Evolutionary conservation across 345 rosid species (phyloP).

Genomic region (Microthlaspi erraticum): DNA sequence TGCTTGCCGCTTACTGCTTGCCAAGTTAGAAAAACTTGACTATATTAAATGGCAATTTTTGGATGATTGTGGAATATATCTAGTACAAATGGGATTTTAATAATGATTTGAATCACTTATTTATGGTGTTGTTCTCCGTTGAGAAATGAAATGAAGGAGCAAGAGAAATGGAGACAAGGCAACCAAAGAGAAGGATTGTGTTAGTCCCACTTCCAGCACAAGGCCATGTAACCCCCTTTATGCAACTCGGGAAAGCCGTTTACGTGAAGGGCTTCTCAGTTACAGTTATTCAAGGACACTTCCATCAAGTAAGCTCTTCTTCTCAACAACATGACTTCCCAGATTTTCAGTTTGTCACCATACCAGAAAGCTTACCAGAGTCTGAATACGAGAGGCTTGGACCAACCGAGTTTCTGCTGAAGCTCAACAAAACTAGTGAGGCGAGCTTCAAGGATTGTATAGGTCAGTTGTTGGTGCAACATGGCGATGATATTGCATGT

Average conservation of each 20-base stretch:
- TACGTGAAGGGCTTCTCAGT: conserved; percentile 59
- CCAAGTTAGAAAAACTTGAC: too few species aligned
- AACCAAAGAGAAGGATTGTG: conserved; percentile 37
- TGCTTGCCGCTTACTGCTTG: too few species aligned
- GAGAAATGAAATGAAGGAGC: neutral
- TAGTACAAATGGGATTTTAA: too few species aligned
- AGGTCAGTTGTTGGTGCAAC: neutral
- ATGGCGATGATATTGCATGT: conserved; percentile 39
- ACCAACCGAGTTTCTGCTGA: conserved; percentile 6
- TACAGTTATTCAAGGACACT: conserved; percentile 46
- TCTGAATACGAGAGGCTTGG: conserved; percentile 23
- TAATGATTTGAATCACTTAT: neutral
- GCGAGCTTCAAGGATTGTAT: conserved; percentile 37
- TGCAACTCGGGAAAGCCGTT: conserved; percentile 59
- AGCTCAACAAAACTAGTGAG: conserved; percentile 50
- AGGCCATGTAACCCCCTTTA: conserved; percentile 68
- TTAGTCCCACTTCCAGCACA: conserved; percentile 57
- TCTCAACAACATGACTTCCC: neutral
- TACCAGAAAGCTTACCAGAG: conserved; percentile 44
- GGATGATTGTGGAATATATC: neutral
- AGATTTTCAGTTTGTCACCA: conserved; percentile 43
- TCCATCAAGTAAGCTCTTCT: conserved; percentile 39
- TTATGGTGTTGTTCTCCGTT: neutral
- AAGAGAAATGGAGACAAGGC: neutral
- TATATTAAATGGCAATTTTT: neutral